Percentiles rank a stretch among this genome's conserved stretches.
phyloP scores from a whole-genome alignment of 1,284 basidiomycete genomes.

The Cryptococcus neoformans region DNA sequence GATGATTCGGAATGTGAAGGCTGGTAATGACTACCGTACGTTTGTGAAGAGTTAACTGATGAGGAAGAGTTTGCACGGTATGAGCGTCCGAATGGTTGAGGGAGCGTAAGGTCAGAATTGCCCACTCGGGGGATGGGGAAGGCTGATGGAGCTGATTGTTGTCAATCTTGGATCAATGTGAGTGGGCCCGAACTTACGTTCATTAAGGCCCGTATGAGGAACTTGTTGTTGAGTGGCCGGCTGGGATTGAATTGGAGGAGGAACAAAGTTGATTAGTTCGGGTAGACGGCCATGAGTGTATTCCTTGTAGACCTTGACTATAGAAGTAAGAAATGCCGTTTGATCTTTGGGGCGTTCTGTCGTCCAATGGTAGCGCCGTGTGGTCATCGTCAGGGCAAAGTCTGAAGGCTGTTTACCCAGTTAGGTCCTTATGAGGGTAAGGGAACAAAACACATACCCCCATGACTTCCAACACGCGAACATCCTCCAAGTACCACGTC shows the following conservation, averaged over 20 bases:
- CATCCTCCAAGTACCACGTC: constrained; percentile 84
- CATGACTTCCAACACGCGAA: constrained; percentile 72
- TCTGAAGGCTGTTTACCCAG: constrained; percentile 55
- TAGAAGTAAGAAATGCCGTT: constrained; percentile 62
- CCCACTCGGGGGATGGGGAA: constrained; percentile 3
- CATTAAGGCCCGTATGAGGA: not conserved
- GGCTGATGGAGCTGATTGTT: not conserved
- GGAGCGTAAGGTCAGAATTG: constrained; percentile 5
- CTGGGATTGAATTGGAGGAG: constrained; percentile 4
- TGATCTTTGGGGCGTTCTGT: constrained; percentile 73
- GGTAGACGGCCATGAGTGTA: constrained; percentile 58
- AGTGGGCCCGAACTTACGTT: not conserved
- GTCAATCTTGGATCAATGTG: not conserved
- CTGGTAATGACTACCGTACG: constrained; percentile 8
- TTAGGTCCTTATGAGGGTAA: not conserved
- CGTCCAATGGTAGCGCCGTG: constrained; percentile 77
- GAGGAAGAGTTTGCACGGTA: constrained; percentile 16
- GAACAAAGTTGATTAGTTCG: constrained; percentile 43
- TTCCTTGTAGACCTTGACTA: constrained; percentile 66
- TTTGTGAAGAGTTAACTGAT: constrained; percentile 9
- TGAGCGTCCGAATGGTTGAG: constrained; percentile 14
- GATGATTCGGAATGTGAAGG: constrained; percentile 4
- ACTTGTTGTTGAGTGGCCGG: not conserved
- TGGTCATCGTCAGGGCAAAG: constrained; percentile 76
- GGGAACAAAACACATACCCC: constrained; percentile 52